Percentiles rank a stretch among this genome's conserved stretches.
phyloP scores from a whole-genome alignment of 352 stramenopile species.

The Phytopythium cucurbitacearum region DNA sequence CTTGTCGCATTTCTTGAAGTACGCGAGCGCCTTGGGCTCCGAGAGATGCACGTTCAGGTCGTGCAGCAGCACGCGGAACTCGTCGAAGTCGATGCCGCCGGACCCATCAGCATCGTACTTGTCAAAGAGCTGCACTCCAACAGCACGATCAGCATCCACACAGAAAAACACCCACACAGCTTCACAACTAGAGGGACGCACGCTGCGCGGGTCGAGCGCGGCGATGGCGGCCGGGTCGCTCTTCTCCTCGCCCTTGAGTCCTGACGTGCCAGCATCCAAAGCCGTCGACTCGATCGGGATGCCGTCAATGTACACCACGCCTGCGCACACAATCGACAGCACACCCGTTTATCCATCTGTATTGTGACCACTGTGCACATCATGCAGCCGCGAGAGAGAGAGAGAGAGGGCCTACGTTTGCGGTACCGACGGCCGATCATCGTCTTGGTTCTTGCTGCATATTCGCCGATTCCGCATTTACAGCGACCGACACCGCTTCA shows the following conservation, averaged over 20 bases:
- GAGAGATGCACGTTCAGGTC: conserved; percentile 57
- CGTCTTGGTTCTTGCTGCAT: not conserved
- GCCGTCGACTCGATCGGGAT: conserved; percentile 67
- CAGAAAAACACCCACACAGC: not conserved
- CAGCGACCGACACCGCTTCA: conserved; percentile 2
- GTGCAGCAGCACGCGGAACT: conserved; percentile 68
- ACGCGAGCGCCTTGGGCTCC: conserved; percentile 65
- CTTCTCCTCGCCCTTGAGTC: conserved; percentile 28
- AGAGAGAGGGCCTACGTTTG: conserved; percentile 29
- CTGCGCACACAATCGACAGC: conserved; percentile 15
- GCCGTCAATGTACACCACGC: conserved; percentile 65
- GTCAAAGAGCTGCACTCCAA: conserved; percentile 55
- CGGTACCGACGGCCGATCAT: conserved; percentile 58
- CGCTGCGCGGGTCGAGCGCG: conserved; percentile 41
- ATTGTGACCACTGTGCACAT: not conserved
- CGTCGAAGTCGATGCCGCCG: conserved; percentile 70
- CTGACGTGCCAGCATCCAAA: conserved; percentile 42
- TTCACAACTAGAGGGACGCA: conserved; percentile 15
- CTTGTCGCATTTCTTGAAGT: conserved; percentile 78
- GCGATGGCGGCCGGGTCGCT: conserved; percentile 36
- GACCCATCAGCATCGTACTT: conserved; percentile 79
- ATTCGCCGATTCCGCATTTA: not conserved
- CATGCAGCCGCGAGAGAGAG: conserved; percentile 1
- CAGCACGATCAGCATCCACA: not conserved
- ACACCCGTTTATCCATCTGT: not conserved